phyloP scores from a whole-genome alignment of 2,329 filamentous ascomycete species.

The Beauveria caledonica region DNA sequence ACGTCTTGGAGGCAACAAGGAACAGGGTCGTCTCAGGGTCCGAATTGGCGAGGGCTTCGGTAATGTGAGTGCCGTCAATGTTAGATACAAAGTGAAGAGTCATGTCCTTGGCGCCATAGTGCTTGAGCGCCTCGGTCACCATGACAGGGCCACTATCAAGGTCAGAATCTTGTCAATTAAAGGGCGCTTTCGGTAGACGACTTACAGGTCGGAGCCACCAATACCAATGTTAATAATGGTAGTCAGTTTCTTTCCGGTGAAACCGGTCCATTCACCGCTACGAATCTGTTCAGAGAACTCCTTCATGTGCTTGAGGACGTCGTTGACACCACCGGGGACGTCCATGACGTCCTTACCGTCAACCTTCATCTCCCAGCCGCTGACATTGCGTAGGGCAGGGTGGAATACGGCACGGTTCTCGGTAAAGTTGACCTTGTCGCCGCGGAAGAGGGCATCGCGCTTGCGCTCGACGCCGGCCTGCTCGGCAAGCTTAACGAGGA shows the following conservation, averaged over 20 bases:
- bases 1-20: conserved; percentile 97
- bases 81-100: conserved; percentile 98
- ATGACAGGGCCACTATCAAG: conserved; percentile 81
- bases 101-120: conserved; percentile 78
- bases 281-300: conserved; percentile 93
- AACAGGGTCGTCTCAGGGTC: conserved; percentile 98
- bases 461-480: conserved; percentile 88
- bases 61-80: conserved; percentile 97
- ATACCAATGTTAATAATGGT: conserved; percentile 98
- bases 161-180: conserved; percentile 21
- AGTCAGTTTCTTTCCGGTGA: conserved; percentile 92
- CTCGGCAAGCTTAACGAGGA: conserved; percentile 83
- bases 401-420: conserved; percentile 96
- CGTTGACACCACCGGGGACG: conserved; percentile 78
- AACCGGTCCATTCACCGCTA: conserved; percentile 94
- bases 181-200: conserved; percentile 16
- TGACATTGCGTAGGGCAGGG: conserved; percentile 83
- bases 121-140: conserved; percentile 95
- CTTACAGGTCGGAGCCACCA: conserved; percentile 94
- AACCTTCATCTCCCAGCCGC: conserved; percentile 73
- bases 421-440: conserved; percentile 99
- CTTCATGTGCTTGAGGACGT: conserved; percentile 94
- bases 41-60: conserved; percentile 79
- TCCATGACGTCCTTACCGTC: conserved; percentile 90
- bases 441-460: conserved; percentile 93